A percentile compares a stretch with the other conserved stretches of the same genome.
Conservation (phyloP, 305 asterid genomes). For the Fraxinus xanthoxyloides region DNA sequence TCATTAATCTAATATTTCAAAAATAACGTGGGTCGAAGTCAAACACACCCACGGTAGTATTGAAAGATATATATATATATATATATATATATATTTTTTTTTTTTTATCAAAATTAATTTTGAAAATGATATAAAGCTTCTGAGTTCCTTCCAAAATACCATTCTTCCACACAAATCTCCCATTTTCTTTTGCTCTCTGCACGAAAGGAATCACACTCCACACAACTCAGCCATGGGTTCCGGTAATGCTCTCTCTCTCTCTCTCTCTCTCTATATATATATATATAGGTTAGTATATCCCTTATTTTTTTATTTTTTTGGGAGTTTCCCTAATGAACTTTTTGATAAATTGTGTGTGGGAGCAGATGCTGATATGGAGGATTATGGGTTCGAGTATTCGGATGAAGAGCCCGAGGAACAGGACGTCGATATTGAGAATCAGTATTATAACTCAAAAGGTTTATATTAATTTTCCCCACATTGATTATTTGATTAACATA, state of each 20-base stretch:
- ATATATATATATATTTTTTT: too few relatives aligned
- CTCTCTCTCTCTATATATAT: neutral
- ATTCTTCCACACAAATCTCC: neutral
- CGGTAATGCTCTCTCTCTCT: slow-evolving; percentile 24
- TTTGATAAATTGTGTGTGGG: neutral
- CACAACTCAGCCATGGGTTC: slow-evolving; percentile 46
- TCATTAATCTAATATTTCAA: too few relatives aligned
- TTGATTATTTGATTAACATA: neutral
- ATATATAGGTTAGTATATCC: neutral
- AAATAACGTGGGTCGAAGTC: too few relatives aligned
- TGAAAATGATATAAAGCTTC: neutral
- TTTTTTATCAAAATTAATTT: neutral
- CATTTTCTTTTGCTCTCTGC: slow-evolving; percentile 2
- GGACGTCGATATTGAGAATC: slow-evolving; percentile 91
- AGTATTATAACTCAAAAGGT: slow-evolving; percentile 93
- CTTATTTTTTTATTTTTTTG: neutral
- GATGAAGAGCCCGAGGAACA: slow-evolving; percentile 93
- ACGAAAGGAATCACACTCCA: slow-evolving; percentile 15
- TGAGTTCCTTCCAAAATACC: neutral
- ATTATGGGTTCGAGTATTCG: slow-evolving; percentile 92
- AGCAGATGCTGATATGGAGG: slow-evolving; percentile 93
- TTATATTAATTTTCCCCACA: neutral
- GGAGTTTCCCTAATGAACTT: neutral
- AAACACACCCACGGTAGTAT: too few relatives aligned
- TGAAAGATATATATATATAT: too few relatives aligned